Evolutionary conservation across 192 early-diverging fungal species (phyloP).

Genomic region (Blastocladiella britannica): DNA sequence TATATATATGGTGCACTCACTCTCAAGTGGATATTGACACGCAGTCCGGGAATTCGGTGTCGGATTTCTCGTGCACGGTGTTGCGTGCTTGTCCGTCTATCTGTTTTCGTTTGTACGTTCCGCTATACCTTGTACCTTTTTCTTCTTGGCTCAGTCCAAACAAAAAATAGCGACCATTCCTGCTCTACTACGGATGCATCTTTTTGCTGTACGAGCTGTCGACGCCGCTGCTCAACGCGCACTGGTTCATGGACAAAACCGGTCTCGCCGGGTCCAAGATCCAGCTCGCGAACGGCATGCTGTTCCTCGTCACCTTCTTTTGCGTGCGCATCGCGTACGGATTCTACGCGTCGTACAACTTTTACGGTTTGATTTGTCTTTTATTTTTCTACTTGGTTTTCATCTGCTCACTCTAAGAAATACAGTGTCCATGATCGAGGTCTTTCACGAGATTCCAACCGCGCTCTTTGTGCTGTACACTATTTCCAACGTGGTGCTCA

Average conservation of each 20-base stretch:
- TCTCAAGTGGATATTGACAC: too few relatives aligned
- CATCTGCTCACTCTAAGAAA: not conserved
- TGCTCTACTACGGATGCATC: slow-evolving; percentile 66
- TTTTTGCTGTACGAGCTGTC: slow-evolving; percentile 83
- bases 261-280: slow-evolving; percentile 53
- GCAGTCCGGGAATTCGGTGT: slow-evolving; percentile 44
- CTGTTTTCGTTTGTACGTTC: slow-evolving; percentile 46
- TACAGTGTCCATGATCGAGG: slow-evolving; percentile 8
- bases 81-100: slow-evolving; percentile 53
- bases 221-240: slow-evolving; percentile 74
- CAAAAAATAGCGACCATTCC: slow-evolving; percentile 42
- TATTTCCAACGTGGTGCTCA: slow-evolving; percentile 32
- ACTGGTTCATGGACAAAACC: slow-evolving; percentile 83
- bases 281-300: slow-evolving; percentile 67
- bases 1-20: too few relatives aligned
- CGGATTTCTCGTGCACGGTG: slow-evolving; percentile 65
- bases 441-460: slow-evolving; percentile 13
- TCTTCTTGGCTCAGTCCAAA: not conserved
- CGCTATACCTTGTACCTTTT: not conserved
- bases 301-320: slow-evolving; percentile 56
- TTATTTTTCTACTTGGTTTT: not conserved
- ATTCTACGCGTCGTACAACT: slow-evolving; percentile 41
- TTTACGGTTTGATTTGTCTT: slow-evolving; percentile 26
- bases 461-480: slow-evolving; percentile 26
- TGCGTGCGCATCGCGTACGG: slow-evolving; percentile 55